A percentile compares a stretch with the other conserved stretches of the same genome.
Evolutionary conservation across 768 basidiomycete species (phyloP).

Genomic region (Mycena floridula): DNA sequence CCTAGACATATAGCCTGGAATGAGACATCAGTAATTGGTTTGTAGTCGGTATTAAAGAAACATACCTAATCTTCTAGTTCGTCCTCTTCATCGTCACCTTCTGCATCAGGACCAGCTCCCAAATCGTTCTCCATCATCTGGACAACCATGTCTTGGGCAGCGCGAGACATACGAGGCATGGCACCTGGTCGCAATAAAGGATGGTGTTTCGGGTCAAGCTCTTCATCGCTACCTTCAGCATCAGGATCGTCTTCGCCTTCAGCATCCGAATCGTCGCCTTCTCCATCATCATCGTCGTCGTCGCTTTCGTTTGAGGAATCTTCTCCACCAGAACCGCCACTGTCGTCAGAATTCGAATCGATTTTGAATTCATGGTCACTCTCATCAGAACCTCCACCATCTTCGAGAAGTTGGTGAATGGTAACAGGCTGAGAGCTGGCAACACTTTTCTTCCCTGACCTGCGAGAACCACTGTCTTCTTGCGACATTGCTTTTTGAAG

Average conservation of each 20-base stretch:
- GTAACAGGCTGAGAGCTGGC: constrained; percentile 19
- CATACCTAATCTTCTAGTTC: no score
- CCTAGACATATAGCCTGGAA: no score
- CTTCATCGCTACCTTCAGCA: constrained; percentile 32
- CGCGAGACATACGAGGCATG: constrained; percentile 63
- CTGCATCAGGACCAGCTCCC: constrained; percentile 21
- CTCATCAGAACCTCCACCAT: constrained; percentile 22
- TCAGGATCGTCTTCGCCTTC: constrained; percentile 28
- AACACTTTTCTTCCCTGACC: constrained; percentile 9
- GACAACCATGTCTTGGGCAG: constrained; percentile 58
- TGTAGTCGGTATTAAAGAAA: no score
- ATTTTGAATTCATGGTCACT: constrained; percentile 20
- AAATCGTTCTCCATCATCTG: constrained; percentile 55
- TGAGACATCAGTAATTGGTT: no score
- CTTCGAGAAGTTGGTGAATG: constrained; percentile 17
- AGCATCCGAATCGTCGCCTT: constrained; percentile 27
- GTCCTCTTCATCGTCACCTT: constrained; percentile 24
- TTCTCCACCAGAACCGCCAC: neutral
- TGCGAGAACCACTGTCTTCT: no score
- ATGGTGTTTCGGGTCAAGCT: constrained; percentile 49
- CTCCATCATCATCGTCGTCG: constrained; percentile 32
- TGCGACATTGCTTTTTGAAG: constrained; percentile 18
- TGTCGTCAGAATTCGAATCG: constrained; percentile 22
- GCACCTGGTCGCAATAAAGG: constrained; percentile 61
- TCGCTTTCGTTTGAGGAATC: constrained; percentile 7